These are phyloP conservation scores for Sanghuangporus weigelae DNA, from an alignment of 1,284 basidiomycete species.

Conservation along the genomic window DNA sequence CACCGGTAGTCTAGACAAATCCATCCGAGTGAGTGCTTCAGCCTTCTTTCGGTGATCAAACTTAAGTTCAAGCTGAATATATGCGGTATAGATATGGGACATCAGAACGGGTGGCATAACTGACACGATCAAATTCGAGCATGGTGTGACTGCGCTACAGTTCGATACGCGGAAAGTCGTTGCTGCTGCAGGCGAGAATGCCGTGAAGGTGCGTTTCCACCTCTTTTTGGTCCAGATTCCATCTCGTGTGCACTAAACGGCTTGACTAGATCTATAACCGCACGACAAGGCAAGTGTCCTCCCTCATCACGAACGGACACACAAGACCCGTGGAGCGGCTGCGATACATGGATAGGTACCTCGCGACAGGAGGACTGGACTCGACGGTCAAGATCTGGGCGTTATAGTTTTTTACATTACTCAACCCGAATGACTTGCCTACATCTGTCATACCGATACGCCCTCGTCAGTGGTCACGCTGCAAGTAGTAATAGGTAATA, in stretches of 20 bases:
- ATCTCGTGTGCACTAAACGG: constrained; percentile 1
- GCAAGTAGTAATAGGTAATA: too few species aligned
- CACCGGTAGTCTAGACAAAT: constrained; percentile 91
- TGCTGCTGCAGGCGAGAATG: constrained; percentile 91
- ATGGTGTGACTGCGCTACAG: constrained; percentile 87
- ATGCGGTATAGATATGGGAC: constrained; percentile 80
- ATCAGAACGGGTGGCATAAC: constrained; percentile 84
- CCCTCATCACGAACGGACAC: constrained; percentile 87
- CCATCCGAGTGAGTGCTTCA: constrained; percentile 64
- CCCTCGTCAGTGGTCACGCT: too few species aligned
- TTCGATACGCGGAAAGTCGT: constrained; percentile 95
- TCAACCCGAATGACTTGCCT: too few species aligned
- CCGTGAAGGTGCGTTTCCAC: constrained; percentile 64
- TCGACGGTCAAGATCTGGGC: constrained; percentile 93
- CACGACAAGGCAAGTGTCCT: constrained; percentile 85
- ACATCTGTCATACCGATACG: too few species aligned
- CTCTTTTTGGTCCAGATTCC: not conserved
- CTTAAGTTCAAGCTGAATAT: not conserved
- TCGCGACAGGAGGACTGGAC: constrained; percentile 89
- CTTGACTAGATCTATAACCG: constrained; percentile 83
- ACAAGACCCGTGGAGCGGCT: constrained; percentile 85
- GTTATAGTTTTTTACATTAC: constrained; percentile 43
- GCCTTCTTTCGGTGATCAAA: not conserved
- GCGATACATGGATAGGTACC: constrained; percentile 95
- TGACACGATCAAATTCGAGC: constrained; percentile 90